phyloP scores from a whole-genome alignment of 495 filamentous ascomycete genomes.

The Pseudotulostoma volvatum region DNA sequence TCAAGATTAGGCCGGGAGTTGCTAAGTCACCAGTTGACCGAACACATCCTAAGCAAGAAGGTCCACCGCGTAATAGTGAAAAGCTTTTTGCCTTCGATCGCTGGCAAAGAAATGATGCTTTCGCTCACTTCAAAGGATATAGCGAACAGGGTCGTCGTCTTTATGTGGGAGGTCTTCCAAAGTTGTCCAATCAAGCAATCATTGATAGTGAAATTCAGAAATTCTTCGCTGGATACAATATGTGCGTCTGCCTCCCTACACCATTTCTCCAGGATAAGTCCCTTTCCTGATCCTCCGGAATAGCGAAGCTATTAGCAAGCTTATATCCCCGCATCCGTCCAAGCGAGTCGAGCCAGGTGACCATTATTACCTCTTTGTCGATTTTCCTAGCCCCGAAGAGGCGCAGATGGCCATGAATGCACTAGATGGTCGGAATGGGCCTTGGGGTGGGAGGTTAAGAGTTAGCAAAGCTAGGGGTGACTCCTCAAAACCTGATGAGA shows the following conservation, averaged over 20 bases:
- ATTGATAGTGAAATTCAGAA: conserved; percentile 35
- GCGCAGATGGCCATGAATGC: conserved; percentile 32
- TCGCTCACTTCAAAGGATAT: conserved; percentile 6
- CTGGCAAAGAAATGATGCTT: conserved; percentile 20
- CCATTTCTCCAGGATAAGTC: neutral
- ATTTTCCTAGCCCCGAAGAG: conserved; percentile 39
- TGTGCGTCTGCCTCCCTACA: conserved; percentile 18
- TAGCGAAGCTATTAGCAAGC: conserved; percentile 44
- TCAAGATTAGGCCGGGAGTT: conserved; percentile 36
- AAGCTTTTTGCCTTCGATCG: conserved; percentile 16
- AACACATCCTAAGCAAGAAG: conserved; percentile 4
- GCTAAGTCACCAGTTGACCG: conserved; percentile 23
- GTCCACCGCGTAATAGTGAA: conserved; percentile 1
- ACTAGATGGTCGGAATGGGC: conserved; percentile 23
- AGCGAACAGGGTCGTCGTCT: conserved; percentile 36
- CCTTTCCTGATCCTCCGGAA: conserved; percentile 2
- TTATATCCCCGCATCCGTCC: conserved; percentile 40
- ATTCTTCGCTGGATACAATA: conserved; percentile 42
- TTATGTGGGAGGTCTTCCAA: conserved; percentile 47
- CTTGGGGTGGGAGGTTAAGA: conserved; percentile 31
- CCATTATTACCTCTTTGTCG: conserved; percentile 54
- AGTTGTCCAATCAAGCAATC: conserved; percentile 37
- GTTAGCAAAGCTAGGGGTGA: conserved; percentile 26
- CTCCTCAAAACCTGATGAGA: conserved; percentile 15
- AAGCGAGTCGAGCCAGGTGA: conserved; percentile 35